These are phyloP conservation scores for Stentor coeruleus DNA, from an alignment of 73 alveolate species.

Conservation along the genomic window DNA sequence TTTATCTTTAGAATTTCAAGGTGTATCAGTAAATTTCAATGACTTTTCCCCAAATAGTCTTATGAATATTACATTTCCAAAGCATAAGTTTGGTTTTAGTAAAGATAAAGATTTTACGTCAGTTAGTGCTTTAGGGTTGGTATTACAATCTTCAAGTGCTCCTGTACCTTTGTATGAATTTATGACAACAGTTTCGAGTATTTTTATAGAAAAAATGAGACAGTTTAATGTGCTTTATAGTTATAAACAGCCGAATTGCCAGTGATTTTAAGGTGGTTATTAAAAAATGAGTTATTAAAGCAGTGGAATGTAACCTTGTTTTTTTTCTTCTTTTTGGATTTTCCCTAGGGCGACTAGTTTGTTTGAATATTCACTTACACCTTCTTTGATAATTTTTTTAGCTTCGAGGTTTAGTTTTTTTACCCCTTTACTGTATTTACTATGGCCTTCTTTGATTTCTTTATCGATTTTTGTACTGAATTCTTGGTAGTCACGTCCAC, in stretches of 20 bases:
- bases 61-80: not conserved
- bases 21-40: not conserved
- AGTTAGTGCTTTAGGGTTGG: not conserved
- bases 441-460: conserved; percentile 47
- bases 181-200: not conserved
- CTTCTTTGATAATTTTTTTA: conserved; percentile 16
- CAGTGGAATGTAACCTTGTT: not conserved
- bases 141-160: not conserved
- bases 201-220: no score
- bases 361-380: conserved; percentile 59
- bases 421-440: conserved; percentile 26
- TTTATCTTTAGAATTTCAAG: not conserved
- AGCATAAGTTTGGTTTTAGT: not conserved
- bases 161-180: not conserved
- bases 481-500: conserved; percentile 40
- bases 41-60: not conserved
- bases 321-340: not conserved
- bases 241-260: no score
- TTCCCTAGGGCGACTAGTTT: not conserved
- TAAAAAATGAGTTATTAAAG: no score
- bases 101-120: not conserved
- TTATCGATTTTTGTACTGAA: conserved; percentile 44
- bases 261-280: no score
- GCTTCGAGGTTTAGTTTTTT: not conserved
- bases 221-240: not conserved